Percentiles rank a stretch among this genome's conserved stretches.
Conservation (phyloP, 2,329 filamentous ascomycete species). For the Fusarium vanettenii region DNA sequence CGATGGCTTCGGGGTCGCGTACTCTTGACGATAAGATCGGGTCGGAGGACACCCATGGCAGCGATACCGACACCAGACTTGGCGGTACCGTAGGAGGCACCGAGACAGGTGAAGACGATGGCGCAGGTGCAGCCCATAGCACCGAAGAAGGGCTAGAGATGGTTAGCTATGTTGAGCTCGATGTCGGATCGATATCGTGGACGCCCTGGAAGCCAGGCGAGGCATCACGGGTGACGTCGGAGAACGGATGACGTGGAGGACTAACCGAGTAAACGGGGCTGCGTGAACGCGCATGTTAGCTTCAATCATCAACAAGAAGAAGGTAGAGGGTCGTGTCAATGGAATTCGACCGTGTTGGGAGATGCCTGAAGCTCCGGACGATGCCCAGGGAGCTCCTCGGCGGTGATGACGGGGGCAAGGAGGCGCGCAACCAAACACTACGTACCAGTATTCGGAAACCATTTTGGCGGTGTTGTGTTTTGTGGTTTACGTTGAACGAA, state of each 20-base stretch:
- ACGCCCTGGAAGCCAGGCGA: constrained; percentile 32
- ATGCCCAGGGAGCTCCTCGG: constrained; percentile 47
- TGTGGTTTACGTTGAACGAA: constrained; percentile 25
- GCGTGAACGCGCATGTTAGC: constrained; percentile 57
- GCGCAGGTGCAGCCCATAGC: constrained; percentile 97
- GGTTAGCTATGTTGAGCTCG: constrained; percentile 48
- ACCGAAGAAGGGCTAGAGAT: constrained; percentile 85
- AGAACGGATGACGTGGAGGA: constrained; percentile 55
- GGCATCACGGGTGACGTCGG: constrained; percentile 45
- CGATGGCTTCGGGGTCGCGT: constrained; percentile 54
- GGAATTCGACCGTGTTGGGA: constrained; percentile 8
- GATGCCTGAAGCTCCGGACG: constrained; percentile 46
- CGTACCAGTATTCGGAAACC: constrained; percentile 86
- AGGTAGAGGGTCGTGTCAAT: constrained; percentile 10
- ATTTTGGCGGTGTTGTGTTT: constrained; percentile 65
- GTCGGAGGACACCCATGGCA: constrained; percentile 96
- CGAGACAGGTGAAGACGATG: constrained; percentile 96
- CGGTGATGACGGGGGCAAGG: constrained; percentile 45
- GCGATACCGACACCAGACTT: constrained; percentile 99
- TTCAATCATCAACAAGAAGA: constrained; percentile 38
- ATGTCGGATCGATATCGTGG: constrained; percentile 26
- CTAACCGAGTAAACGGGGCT: constrained; percentile 99
- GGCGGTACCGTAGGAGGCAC: constrained; percentile 97
- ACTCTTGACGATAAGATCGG: constrained; percentile 99
- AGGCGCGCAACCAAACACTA: constrained; percentile 50